Base-by-base conservation (phyloP, 139 green algal genomes). In the Asterochloris sp. region DNA sequence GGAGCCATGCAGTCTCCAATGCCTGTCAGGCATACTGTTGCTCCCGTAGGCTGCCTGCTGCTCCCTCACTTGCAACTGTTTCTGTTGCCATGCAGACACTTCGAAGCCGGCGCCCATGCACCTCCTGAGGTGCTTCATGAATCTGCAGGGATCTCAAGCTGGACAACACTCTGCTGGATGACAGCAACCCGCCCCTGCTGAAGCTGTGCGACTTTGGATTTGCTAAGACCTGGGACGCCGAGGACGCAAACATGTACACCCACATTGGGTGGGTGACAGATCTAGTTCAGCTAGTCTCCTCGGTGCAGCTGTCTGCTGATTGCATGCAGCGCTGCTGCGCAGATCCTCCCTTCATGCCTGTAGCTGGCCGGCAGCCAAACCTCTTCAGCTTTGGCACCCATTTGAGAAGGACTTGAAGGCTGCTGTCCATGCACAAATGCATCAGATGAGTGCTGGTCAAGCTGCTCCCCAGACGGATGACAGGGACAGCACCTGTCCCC, bases 131-230 rank as follows among this genome's bases (percentile, higher is more conserved):
- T 29, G 47, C 47, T 15, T 28, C 11, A 9, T 64, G 62, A n/a
- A 19, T 69, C 13, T 16, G 29, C 76, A 81, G 76, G 62, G 76
- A 81, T 38, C 26, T 81, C 26, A 93, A 93, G 85, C 91, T 96
- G 47, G 89, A 93, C 83, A 98, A 98, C 91, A 94, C 94, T 29
- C 87, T 97, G 80, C 88, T 97, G 79, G 89, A 95, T 85, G 92
- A 84, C 68, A 74, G 82, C n/a, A 82, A 94, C 54, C 92, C 93
- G 66, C 93, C 91, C 12, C 78, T 94, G n/a, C 78, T 96, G 24
- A 94, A 95, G 86, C 83, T 97, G 27, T 90, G 84, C 29, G 94
- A 96, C 83, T 96, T 96, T 85, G 89, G 89, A 28, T 93, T 93
- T 81, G 89, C 85, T 27, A 92, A 93, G 76, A 86, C 81, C 11